These are phyloP conservation scores for Trichoderma asperellum DNA, from an alignment of 2,329 filamentous ascomycete species.

Conservation along the genomic window DNA sequence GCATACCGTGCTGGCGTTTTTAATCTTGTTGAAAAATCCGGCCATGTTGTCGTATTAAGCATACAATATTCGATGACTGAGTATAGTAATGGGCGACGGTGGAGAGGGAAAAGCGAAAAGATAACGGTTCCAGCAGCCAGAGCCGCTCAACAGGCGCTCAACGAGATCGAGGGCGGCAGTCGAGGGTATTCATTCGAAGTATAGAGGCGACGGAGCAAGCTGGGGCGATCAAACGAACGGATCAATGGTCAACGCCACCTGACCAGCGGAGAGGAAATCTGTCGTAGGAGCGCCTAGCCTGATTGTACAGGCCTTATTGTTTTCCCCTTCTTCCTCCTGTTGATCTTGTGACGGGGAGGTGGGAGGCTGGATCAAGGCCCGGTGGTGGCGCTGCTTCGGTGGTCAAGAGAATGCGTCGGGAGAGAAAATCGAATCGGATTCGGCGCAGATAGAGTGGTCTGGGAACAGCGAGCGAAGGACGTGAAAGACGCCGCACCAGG, in stretches of 20 bases:
- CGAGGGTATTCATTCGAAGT: slow-evolving; percentile 36
- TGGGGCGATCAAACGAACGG: background rate
- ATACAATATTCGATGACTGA: background rate
- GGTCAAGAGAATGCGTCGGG: slow-evolving; percentile 5
- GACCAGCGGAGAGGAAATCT: background rate
- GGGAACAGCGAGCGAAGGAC: slow-evolving; percentile 15
- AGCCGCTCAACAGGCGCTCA: slow-evolving; percentile 44
- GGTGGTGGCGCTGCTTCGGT: slow-evolving; percentile 19
- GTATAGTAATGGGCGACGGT: background rate
- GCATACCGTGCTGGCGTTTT: slow-evolving; percentile 59
- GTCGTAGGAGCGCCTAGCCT: background rate
- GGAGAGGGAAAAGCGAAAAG: slow-evolving; percentile 16
- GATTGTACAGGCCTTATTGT: background rate
- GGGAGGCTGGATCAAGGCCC: slow-evolving; percentile 17
- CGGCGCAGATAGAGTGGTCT: background rate
- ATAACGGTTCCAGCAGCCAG: slow-evolving; percentile 38
- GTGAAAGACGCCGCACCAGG: background rate
- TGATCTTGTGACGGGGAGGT: background rate
- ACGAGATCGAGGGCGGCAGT: slow-evolving; percentile 36
- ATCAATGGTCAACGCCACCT: slow-evolving; percentile 1
- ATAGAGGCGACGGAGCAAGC: slow-evolving; percentile 6
- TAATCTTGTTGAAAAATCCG: slow-evolving; percentile 63
- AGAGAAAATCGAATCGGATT: slow-evolving; percentile 3
- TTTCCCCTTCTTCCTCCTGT: background rate
- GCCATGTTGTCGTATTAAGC: slow-evolving; percentile 50